These are phyloP conservation scores for Trichoderma koningii DNA, from an alignment of 2,329 filamentous ascomycete species.

Conservation along the genomic window DNA sequence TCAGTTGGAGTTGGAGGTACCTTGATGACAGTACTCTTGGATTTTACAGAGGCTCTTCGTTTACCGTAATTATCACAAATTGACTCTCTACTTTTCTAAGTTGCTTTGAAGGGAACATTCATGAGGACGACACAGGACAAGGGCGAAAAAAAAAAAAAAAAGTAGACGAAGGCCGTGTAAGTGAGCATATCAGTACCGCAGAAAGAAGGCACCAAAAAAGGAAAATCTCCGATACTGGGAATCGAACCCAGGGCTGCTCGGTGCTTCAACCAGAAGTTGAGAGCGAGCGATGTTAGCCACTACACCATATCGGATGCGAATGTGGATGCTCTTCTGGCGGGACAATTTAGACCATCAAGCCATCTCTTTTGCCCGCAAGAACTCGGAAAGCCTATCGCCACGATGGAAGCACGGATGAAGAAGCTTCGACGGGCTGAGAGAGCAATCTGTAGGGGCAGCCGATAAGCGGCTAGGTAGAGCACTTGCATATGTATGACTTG, in stretches of 20 bases:
- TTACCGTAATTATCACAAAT: conserved; percentile 5
- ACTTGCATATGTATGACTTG: conserved; percentile 17
- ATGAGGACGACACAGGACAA: background rate
- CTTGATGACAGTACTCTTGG: conserved; percentile 1
- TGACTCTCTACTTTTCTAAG: conserved; percentile 5
- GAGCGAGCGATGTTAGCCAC: conserved; percentile 44
- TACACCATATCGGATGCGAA: conserved; percentile 40
- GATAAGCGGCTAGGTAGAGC: background rate
- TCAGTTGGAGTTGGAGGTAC: conserved; percentile 15
- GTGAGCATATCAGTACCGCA: no score
- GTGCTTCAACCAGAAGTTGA: conserved; percentile 32
- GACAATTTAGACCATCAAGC: conserved; percentile 9
- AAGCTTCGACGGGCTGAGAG: background rate
- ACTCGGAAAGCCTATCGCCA: background rate
- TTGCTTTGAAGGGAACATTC: background rate
- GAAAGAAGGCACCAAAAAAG: background rate
- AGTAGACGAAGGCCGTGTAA: background rate
- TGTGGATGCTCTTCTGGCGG: conserved; percentile 1
- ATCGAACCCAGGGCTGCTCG: conserved; percentile 43
- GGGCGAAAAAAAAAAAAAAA: background rate
- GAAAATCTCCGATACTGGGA: conserved; percentile 39
- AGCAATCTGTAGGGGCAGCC: background rate
- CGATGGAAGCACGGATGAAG: background rate
- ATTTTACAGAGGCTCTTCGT: background rate
- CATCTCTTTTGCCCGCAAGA: background rate